Conservation (phyloP, 2,329 filamentous ascomycete genomes). For the Nannizziopsis arthrosporioides region DNA sequence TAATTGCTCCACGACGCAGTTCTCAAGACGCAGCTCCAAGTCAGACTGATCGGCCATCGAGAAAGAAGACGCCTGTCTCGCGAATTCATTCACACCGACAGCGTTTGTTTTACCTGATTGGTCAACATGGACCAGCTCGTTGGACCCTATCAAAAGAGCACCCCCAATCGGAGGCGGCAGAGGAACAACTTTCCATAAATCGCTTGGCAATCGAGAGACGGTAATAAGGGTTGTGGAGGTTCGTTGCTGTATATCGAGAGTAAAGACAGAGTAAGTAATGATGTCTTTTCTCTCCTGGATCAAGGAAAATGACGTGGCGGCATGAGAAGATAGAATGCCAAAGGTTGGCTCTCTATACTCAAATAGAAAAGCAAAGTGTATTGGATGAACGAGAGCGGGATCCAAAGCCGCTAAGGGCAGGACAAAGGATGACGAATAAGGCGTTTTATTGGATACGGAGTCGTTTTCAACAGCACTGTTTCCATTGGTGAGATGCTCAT, state of each 20-base stretch:
- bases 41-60: constrained; percentile 76
- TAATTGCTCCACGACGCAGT: constrained; percentile 64
- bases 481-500: constrained; percentile 33
- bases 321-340: constrained; percentile 74
- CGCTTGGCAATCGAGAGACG: constrained; percentile 72
- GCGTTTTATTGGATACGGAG: constrained; percentile 39
- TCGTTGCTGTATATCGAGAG: constrained; percentile 81
- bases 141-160: constrained; percentile 71
- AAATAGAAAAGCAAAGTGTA: constrained; percentile 85
- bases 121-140: constrained; percentile 89
- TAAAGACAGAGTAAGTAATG: constrained; percentile 86
- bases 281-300: constrained; percentile 67
- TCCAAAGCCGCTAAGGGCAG: constrained; percentile 81
- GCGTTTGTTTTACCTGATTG: constrained; percentile 90
- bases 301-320: constrained; percentile 61
- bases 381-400: constrained; percentile 71
- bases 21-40: constrained; percentile 67
- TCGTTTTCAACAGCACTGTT: constrained; percentile 13
- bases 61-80: constrained; percentile 70
- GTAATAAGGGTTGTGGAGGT: constrained; percentile 88
- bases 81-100: constrained; percentile 83
- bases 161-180: constrained; percentile 80
- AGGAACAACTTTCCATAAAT: constrained; percentile 70
- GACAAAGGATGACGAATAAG: constrained; percentile 86
- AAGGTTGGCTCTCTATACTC: constrained; percentile 98